Evolutionary conservation across 1,139 yeast species (phyloP).

Genomic region (Yamadazyma kanchanaburiensis): DNA sequence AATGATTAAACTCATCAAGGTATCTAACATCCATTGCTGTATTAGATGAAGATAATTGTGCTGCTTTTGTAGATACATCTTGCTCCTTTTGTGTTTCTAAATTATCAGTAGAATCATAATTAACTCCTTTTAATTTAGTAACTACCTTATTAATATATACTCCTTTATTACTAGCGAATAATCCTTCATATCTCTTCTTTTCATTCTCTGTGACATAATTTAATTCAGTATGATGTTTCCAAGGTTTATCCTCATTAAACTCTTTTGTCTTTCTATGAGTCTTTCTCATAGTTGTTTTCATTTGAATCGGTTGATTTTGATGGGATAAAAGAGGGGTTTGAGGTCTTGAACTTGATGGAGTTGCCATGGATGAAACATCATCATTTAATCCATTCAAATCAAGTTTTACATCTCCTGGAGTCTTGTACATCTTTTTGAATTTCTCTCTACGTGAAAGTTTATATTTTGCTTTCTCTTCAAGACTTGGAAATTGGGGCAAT

Average conservation of each 20-base stretch:
- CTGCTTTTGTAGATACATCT: conserved; percentile 28
- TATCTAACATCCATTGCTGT: conserved; percentile 13
- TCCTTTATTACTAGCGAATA: conserved; percentile 89
- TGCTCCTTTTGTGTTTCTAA: conserved; percentile 7
- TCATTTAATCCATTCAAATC: conserved; percentile 16
- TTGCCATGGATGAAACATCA: conserved; percentile 10
- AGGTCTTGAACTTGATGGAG: conserved; percentile 15
- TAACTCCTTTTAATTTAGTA: conserved; percentile 31
- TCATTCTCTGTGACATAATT: conserved; percentile 65
- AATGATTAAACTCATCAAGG: conserved; percentile 20
- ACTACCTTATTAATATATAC: conserved; percentile 47
- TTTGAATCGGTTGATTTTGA: conserved; percentile 34
- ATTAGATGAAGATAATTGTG: conserved; percentile 24
- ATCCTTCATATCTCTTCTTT: conserved; percentile 83
- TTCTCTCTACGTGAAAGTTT: conserved; percentile 6
- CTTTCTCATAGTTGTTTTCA: conserved; percentile 69
- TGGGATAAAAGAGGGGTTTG: conserved; percentile 13
- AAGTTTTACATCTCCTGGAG: conserved; percentile 15
- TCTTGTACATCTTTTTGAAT: conserved; percentile 15
- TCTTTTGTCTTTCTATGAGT: conserved; percentile 43
- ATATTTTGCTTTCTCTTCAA: conserved; percentile 11
- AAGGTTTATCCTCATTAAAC: conserved; percentile 90
- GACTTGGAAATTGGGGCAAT: conserved; percentile 28
- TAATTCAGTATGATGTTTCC: conserved; percentile 81
- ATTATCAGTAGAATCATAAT: conserved; percentile 16